phyloP scores from a whole-genome alignment of 2,329 filamentous ascomycete genomes.

The Endoconidiophora laricicola region DNA sequence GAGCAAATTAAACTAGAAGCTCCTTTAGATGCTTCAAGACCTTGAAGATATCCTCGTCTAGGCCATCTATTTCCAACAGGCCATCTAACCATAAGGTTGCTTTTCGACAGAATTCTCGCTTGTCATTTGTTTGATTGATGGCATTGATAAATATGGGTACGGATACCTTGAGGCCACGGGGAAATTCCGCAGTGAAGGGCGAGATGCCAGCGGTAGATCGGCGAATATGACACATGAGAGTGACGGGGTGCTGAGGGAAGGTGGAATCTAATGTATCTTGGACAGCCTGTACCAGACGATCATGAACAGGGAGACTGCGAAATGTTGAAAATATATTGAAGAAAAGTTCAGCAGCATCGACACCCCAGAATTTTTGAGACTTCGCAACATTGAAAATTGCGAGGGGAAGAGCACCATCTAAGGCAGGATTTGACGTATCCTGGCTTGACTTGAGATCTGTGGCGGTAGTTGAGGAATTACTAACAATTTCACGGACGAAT shows the following conservation, averaged over 20 bases:
- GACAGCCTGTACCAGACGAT: conserved; percentile 57
- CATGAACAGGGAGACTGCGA: conserved; percentile 35
- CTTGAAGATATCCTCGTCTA: conserved; percentile 38
- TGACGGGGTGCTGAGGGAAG: conserved; percentile 43
- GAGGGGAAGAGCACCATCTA: conserved; percentile 84
- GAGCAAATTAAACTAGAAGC: neutral
- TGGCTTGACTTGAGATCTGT: conserved; percentile 30
- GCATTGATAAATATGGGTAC: conserved; percentile 43
- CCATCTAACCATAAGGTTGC: conserved; percentile 36
- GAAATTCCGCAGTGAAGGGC: conserved; percentile 51
- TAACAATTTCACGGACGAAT: conserved; percentile 23
- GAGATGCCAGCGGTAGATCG: conserved; percentile 52
- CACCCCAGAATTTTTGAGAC: conserved; percentile 56
- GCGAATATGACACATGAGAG: conserved; percentile 54
- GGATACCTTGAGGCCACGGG: conserved; percentile 48
- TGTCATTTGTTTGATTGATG: conserved; percentile 29
- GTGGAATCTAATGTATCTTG: conserved; percentile 43
- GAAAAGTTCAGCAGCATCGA: conserved; percentile 54
- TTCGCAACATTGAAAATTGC: conserved; percentile 79
- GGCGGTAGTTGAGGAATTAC: conserved; percentile 25
- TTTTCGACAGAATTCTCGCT: conserved; percentile 29
- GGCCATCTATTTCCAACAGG: conserved; percentile 29
- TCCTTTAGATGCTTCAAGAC: conserved; percentile 37
- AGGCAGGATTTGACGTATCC: conserved; percentile 60
- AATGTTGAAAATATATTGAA: conserved; percentile 67